A percentile compares a stretch with the other conserved stretches of the same genome.
phyloP scores from a whole-genome alignment of 2,329 filamentous ascomycete species.

The Nothomitra cinnamomea region DNA sequence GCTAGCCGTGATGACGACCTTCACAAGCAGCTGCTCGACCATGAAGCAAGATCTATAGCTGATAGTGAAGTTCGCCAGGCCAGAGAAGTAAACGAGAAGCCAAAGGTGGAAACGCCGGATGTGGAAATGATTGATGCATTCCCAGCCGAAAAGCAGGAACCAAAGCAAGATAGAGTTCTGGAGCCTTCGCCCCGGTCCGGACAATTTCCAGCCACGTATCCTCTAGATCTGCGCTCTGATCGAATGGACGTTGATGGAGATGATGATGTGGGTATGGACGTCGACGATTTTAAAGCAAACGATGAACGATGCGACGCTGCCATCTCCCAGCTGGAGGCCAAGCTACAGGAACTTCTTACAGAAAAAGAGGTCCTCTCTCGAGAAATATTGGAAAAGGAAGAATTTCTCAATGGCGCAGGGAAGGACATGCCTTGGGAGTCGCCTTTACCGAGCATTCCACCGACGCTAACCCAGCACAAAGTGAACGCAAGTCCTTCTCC shows the following conservation, averaged over 20 bases:
- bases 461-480: background rate
- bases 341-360: background rate
- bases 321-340: background rate
- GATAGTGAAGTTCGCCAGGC: background rate
- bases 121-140: background rate
- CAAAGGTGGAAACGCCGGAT: background rate
- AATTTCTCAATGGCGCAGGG: background rate
- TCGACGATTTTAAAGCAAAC: conserved; percentile 1
- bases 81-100: background rate
- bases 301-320: background rate
- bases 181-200: background rate
- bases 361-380: background rate
- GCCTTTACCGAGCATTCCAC: background rate
- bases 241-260: background rate
- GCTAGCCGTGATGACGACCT: background rate
- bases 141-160: background rate
- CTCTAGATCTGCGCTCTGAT: background rate
- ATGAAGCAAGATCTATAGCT: background rate
- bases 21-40: background rate
- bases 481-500: conserved; percentile 6
- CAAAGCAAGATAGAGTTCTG: background rate
- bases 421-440: background rate
- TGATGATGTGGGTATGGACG: conserved; percentile 1
- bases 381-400: background rate
- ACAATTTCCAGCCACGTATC: background rate